These are phyloP conservation scores for Gomphus bonarii DNA, from an alignment of 1,284 basidiomycete species.

Conservation along the genomic window DNA sequence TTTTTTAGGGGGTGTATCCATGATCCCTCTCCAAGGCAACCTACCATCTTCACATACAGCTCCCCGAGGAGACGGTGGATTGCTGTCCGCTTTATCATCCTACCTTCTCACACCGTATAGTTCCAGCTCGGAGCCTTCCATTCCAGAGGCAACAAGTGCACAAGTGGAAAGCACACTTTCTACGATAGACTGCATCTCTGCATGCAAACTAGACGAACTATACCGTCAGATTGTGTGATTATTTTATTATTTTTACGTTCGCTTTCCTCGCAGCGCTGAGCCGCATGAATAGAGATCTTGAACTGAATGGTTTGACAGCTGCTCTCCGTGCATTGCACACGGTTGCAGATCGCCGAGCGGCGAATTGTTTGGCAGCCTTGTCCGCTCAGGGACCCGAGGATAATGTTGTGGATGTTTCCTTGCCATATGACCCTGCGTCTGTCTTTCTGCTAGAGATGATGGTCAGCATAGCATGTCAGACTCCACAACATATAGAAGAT, in stretches of 20 bases:
- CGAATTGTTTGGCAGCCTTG: conserved; percentile 48
- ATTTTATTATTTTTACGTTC: background rate
- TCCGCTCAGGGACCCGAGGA: conserved; percentile 26
- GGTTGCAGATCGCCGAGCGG: conserved; percentile 78
- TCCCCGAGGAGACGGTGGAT: conserved; percentile 72
- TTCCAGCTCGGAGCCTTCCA: conserved; percentile 54
- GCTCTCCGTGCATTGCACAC: conserved; percentile 83
- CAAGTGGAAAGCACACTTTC: conserved; percentile 93
- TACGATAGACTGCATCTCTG: conserved; percentile 90
- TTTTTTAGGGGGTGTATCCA: conserved; percentile 82
- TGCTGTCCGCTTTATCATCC: conserved; percentile 90
- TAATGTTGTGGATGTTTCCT: conserved; percentile 23
- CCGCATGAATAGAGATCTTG: conserved; percentile 47
- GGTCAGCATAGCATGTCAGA: conserved; percentile 76
- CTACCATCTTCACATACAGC: conserved; percentile 52
- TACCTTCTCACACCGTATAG: conserved; percentile 95
- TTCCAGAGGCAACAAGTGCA: conserved; percentile 76
- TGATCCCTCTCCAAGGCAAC: conserved; percentile 78
- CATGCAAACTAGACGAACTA: conserved; percentile 89
- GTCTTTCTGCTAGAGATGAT: conserved; percentile 92
- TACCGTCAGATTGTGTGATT: conserved; percentile 82
- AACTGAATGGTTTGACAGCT: conserved; percentile 69
- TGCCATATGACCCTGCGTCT: conserved; percentile 91
- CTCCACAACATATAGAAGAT: conserved; percentile 71
- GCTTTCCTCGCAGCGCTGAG: conserved; percentile 9